A percentile compares a stretch with the other conserved stretches of the same genome.
phyloP scores from a whole-genome alignment of 495 filamentous ascomycete species.

The Wilcoxina mikolae region DNA sequence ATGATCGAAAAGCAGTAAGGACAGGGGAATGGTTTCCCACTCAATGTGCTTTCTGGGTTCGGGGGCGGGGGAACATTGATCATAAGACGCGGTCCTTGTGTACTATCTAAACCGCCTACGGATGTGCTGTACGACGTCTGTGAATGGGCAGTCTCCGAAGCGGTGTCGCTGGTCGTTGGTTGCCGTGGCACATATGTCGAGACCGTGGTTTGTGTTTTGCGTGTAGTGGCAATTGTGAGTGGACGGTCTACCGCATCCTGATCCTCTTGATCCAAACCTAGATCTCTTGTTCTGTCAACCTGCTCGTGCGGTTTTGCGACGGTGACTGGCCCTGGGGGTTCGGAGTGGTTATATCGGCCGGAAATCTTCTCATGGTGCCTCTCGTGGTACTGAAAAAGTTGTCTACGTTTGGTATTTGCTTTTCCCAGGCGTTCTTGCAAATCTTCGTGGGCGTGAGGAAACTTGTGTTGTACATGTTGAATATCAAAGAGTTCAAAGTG shows the following conservation, averaged over 20 bases:
- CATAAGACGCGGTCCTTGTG: constrained; percentile 11
- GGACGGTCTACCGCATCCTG: too few species aligned
- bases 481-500: constrained; percentile 29
- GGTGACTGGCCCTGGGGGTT: not conserved
- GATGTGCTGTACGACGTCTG: constrained; percentile 17
- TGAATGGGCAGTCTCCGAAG: constrained; percentile 6
- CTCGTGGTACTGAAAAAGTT: constrained; percentile 15
- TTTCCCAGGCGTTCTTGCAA: constrained; percentile 28
- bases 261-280: too few species aligned
- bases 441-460: not conserved
- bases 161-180: not conserved
- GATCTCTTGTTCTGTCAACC: too few species aligned
- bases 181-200: too few species aligned
- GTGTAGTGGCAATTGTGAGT: not conserved
- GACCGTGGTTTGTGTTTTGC: too few species aligned
- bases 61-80: too few species aligned
- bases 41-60: not conserved
- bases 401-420: constrained; percentile 28
- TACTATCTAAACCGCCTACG: not conserved
- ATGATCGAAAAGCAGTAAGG: constrained; percentile 19
- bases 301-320: not conserved
- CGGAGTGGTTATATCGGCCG: not conserved
- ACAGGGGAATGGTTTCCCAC: constrained; percentile 15
- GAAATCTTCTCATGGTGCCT: constrained; percentile 16
- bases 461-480: constrained; percentile 10